A percentile compares a stretch with the other conserved stretches of the same genome.
phyloP scores from a whole-genome alignment of 2,329 filamentous ascomycete species.

The Aspergillus thermomutatus region DNA sequence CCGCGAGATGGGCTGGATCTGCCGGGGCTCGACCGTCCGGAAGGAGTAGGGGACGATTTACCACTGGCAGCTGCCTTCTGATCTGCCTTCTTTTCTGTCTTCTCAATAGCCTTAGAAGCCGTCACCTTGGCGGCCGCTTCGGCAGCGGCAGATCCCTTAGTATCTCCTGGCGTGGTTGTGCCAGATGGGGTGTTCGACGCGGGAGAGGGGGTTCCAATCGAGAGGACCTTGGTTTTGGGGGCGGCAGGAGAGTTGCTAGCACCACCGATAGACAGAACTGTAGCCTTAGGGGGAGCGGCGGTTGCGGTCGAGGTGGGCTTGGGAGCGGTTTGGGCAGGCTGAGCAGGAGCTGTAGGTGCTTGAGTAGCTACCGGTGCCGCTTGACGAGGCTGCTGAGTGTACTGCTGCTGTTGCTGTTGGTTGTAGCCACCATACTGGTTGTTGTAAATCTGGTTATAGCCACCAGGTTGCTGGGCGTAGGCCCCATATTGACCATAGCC shows the following conservation, averaged over 20 bases:
- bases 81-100: constrained; percentile 68
- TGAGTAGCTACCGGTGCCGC: constrained; percentile 43
- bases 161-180: constrained; percentile 51
- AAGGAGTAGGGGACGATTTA: constrained; percentile 75
- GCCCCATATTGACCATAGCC: constrained; percentile 44
- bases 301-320: constrained; percentile 44
- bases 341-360: constrained; percentile 41
- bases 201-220: constrained; percentile 58
- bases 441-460: constrained; percentile 38
- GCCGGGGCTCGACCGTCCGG: constrained; percentile 74
- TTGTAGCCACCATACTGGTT: constrained; percentile 63
- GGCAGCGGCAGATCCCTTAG: constrained; percentile 47
- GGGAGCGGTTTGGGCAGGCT: constrained; percentile 43
- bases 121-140: constrained; percentile 77
- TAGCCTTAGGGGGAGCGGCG: constrained; percentile 40
- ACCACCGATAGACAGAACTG: constrained; percentile 54
- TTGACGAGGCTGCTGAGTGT: constrained; percentile 37
- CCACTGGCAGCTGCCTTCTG: constrained; percentile 55
- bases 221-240: constrained; percentile 71
- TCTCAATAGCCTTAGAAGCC: constrained; percentile 86
- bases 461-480: constrained; percentile 39
- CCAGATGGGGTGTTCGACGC: constrained; percentile 39
- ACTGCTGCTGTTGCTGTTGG: constrained; percentile 26
- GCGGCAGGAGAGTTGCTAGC: constrained; percentile 44
- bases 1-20: constrained; percentile 70